Conservation (phyloP, 2,329 filamentous ascomycete species). For the Exophiala sp. region DNA sequence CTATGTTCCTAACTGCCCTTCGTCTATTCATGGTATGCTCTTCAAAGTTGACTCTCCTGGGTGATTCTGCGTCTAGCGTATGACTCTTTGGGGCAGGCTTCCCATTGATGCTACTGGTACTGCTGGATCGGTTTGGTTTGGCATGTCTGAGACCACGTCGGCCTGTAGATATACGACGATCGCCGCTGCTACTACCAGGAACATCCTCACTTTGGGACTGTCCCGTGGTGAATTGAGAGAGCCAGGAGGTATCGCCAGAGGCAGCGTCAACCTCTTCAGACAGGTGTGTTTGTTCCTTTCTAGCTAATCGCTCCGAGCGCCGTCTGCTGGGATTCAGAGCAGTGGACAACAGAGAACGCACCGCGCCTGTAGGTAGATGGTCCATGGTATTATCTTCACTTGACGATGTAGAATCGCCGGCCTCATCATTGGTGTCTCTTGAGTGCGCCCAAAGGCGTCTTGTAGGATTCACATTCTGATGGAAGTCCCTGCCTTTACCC, state of each 20-base stretch:
- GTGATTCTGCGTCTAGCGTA: background rate
- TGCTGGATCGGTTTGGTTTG: background rate
- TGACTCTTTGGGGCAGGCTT: background rate
- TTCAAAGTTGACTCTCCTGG: slow-evolving; percentile 18
- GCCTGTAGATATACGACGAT: too few relatives aligned
- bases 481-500: slow-evolving; percentile 11
- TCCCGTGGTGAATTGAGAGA: background rate
- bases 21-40: slow-evolving; percentile 18
- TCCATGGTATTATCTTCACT: too few relatives aligned
- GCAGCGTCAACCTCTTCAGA: background rate
- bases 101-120: background rate
- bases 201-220: too few relatives aligned
- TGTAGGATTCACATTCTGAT: background rate
- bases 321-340: background rate
- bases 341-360: background rate
- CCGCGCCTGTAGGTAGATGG: too few relatives aligned
- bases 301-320: background rate
- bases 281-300: background rate
- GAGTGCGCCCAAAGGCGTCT: too few relatives aligned
- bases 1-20: slow-evolving; percentile 12
- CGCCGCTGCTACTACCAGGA: too few relatives aligned
- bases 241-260: background rate
- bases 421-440: too few relatives aligned
- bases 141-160: background rate
- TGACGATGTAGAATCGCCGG: too few relatives aligned